These are phyloP conservation scores for Colletotrichum noveboracense DNA, from an alignment of 2,329 filamentous ascomycete genomes.

Conservation along the genomic window DNA sequence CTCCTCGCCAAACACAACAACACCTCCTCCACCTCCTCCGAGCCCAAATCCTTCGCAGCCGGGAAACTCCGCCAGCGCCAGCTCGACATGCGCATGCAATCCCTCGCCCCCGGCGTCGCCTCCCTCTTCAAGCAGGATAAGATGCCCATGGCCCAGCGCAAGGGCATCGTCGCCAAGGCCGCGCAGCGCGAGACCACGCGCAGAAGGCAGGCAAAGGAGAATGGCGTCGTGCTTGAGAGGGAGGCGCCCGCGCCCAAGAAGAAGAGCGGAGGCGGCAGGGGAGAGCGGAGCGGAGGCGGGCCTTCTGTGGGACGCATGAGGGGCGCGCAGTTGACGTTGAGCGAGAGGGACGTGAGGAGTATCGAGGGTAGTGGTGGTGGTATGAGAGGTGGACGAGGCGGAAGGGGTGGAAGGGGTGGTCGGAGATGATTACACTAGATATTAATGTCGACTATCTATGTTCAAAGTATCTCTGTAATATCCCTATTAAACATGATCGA, in stretches of 20 bases:
- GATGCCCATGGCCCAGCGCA: slow-evolving; percentile 88
- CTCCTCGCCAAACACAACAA: slow-evolving; percentile 64
- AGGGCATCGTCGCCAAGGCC: slow-evolving; percentile 79
- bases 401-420: slow-evolving; percentile 28
- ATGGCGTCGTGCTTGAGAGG: slow-evolving; percentile 85
- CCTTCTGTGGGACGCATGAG: slow-evolving; percentile 82
- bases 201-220: slow-evolving; percentile 82
- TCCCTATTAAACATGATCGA: too few relatives aligned
- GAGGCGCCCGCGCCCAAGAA: slow-evolving; percentile 39
- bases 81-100: slow-evolving; percentile 81
- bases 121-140: slow-evolving; percentile 80
- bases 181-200: slow-evolving; percentile 71
- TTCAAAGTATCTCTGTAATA: too few relatives aligned
- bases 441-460: not conserved
- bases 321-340: slow-evolving; percentile 80
- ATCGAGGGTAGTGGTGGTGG: slow-evolving; percentile 59
- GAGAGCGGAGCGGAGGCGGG: slow-evolving; percentile 70
- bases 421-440: not conserved
- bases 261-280: slow-evolving; percentile 33
- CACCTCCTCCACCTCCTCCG: slow-evolving; percentile 37
- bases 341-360: slow-evolving; percentile 74
- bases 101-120: slow-evolving; percentile 50
- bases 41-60: slow-evolving; percentile 49
- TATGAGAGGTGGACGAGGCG: not conserved
- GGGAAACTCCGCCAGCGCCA: slow-evolving; percentile 83